A percentile compares a stretch with the other conserved stretches of the same genome.
Evolutionary conservation across 2,329 filamentous ascomycete species (phyloP).

Genomic region (Monosporascus sp.): DNA sequence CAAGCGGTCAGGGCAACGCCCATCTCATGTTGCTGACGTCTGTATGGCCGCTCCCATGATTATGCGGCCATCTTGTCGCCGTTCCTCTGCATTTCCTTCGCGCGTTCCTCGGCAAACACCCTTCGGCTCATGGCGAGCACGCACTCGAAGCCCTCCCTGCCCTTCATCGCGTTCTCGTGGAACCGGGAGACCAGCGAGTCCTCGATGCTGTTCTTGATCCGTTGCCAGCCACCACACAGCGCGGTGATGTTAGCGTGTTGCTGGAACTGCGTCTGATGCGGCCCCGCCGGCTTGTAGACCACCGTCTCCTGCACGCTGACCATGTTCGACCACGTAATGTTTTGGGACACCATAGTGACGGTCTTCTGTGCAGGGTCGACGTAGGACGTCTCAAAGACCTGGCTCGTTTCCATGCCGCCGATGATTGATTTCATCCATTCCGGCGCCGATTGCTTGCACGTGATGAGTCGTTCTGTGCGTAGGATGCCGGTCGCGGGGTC

Average conservation of each 20-base stretch:
- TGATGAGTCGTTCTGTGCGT: conserved; percentile 58
- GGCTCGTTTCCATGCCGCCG: conserved; percentile 73
- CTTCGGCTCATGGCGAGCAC: conserved; percentile 90
- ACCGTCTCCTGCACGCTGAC: conserved; percentile 92
- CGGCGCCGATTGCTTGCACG: conserved; percentile 60
- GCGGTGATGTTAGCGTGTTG: conserved; percentile 93
- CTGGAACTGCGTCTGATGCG: conserved; percentile 69
- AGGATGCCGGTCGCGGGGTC: conserved; percentile 55
- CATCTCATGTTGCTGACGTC: too few species aligned
- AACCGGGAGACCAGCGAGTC: conserved; percentile 86
- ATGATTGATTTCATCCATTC: conserved; percentile 79
- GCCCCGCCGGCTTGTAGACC: conserved; percentile 63
- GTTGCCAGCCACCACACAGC: conserved; percentile 93
- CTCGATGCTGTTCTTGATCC: conserved; percentile 94
- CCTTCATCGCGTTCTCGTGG: conserved; percentile 84
- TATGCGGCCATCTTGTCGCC: conserved; percentile 25
- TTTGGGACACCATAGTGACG: conserved; percentile 94
- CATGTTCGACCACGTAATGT: conserved; percentile 88
- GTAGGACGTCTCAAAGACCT: conserved; percentile 94
- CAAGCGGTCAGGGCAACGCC: too few species aligned
- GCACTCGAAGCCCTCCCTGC: conserved; percentile 89
- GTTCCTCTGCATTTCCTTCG: conserved; percentile 44
- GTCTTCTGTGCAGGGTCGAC: conserved; percentile 79
- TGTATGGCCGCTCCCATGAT: background rate
- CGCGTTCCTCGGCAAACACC: conserved; percentile 86